Percentiles rank a stretch among this genome's conserved stretches.
These are phyloP conservation scores for Solanum neorickii DNA, from an alignment of 257 asterid species.

Conservation along the genomic window DNA sequence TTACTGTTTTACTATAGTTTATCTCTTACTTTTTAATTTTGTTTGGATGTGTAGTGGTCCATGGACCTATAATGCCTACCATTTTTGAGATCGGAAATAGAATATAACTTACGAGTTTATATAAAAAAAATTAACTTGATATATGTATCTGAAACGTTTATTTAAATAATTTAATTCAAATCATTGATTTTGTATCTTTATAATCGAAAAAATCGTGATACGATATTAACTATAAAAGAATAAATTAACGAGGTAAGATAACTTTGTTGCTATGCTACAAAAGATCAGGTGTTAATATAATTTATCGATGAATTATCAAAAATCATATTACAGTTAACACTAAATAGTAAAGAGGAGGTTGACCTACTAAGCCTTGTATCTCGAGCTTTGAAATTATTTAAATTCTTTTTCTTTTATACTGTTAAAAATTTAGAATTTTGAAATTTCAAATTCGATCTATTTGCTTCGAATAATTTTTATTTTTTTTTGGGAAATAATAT, in stretches of 20 bases:
- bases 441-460: neutral
- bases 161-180: too few species aligned
- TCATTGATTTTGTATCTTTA: too few species aligned
- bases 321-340: neutral
- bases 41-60: neutral
- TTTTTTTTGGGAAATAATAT: neutral
- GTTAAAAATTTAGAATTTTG: neutral
- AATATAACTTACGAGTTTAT: neutral
- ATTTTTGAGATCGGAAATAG: neutral
- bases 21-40: neutral
- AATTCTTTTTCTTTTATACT: neutral
- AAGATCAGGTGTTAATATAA: neutral
- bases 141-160: too few species aligned
- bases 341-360: neutral
- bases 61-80: neutral
- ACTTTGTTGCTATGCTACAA: too few species aligned
- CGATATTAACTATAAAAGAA: too few species aligned
- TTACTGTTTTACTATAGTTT: neutral
- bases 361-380: neutral
- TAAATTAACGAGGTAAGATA: too few species aligned
- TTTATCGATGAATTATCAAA: neutral
- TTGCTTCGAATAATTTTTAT: neutral
- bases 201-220: neutral
- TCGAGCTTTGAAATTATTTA: neutral
- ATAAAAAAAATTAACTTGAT: neutral